Evolutionary conservation across 257 asterid species (phyloP), one percentile per base, ranked within the genome.

Genomic region (Ophiorrhiza pumila): DNA sequence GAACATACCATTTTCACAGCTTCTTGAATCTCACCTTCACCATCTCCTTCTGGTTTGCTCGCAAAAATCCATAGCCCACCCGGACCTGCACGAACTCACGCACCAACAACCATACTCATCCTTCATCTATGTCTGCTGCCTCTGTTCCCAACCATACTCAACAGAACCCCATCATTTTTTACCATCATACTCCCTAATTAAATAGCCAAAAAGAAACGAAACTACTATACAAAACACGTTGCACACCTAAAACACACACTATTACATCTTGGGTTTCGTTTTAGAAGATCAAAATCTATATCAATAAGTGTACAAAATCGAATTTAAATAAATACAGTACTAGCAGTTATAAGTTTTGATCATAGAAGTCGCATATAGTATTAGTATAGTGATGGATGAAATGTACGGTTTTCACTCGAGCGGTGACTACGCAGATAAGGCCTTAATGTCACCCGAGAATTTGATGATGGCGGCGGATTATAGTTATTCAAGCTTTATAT

Each of bases 361-460:
- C n/a, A n/a, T n/a, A n/a, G n/a, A n/a, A n/a, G n/a, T n/a, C n/a
- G n/a, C n/a, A n/a, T n/a, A n/a, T n/a, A n/a, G n/a, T n/a, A n/a
- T n/a, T n/a, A n/a, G n/a, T n/a, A 34, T 6, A 55, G 71, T 18
- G 25, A 84, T 84, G 88, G 88, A 84, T 52, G 83, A 79, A 72
- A 78, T 80, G 77, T 80, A 73, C 66, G 82, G 82, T 25, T 67
- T 77, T 20, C 73, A 71, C 59, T 71, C 82, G 1, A 64, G 80
- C 41, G 62, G 67, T 61, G 86, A 84, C 64, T 84, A 84, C 29
- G 80, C 79, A 7, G 87, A 82, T 72, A 78, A 78, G 71, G 79
- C 83, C 10, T 46, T 85, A 75, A 85, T 85, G 82, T 82, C 89
- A n/a, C 85, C 89, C 12, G 89, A 85, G 58, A 74, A 76, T 59